Evolutionary conservation across 345 rosid species (phyloP).

Genomic region (Eucalyptus cladocalyx): DNA sequence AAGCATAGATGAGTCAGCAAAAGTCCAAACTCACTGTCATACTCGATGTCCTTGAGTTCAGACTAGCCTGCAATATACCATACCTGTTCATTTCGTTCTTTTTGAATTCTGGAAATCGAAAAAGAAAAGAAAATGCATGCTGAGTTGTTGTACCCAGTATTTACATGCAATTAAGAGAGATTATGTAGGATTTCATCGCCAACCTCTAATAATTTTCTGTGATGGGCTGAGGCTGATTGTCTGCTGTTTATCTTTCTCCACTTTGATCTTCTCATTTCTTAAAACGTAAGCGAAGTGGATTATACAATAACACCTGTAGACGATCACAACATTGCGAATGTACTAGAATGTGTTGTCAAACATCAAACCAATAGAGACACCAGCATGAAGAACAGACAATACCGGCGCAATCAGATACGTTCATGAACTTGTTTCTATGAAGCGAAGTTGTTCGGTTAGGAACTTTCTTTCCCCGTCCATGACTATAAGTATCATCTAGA

Average conservation of each 20-base stretch:
- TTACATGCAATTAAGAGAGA: background rate
- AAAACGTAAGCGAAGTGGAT: background rate
- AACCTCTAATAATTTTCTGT: no score
- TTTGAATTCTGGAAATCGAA: conserved; percentile 45
- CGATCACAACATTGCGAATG: background rate
- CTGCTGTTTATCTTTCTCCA: no score
- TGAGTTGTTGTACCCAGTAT: background rate
- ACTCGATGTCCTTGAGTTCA: conserved; percentile 10
- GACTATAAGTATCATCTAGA: background rate
- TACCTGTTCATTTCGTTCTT: conserved; percentile 48
- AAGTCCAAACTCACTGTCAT: conserved; percentile 17
- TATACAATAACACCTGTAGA: background rate
- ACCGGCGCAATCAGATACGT: conserved; percentile 26
- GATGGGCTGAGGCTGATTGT: no score
- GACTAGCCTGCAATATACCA: conserved; percentile 14
- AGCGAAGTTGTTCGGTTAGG: background rate
- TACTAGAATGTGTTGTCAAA: background rate
- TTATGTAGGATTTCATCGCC: no score
- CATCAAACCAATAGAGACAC: background rate
- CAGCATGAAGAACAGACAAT: background rate
- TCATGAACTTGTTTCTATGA: conserved; percentile 18
- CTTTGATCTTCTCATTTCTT: conserved; percentile 1
- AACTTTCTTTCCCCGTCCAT: accelerated
- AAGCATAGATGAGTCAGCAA: background rate
- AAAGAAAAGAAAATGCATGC: background rate